Conservation (phyloP, 768 basidiomycete species). For the Cystoderma amianthinum region DNA sequence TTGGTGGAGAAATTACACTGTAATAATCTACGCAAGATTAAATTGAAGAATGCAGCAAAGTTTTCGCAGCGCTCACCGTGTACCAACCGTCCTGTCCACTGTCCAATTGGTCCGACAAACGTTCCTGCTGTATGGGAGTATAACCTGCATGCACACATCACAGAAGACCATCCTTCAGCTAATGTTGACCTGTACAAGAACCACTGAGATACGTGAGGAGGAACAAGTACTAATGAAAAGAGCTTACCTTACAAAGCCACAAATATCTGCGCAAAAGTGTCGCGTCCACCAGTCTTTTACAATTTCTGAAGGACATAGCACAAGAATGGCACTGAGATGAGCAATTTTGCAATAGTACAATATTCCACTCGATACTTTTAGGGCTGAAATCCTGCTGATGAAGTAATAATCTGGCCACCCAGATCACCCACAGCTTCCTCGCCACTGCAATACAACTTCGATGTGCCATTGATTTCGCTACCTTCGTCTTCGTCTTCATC, state of each 20-base stretch:
- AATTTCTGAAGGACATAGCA: not conserved
- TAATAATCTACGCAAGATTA: conserved; percentile 2
- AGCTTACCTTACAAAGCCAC: not conserved
- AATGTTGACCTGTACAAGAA: conserved; percentile 2
- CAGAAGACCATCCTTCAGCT: conserved; percentile 2
- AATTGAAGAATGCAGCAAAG: not conserved
- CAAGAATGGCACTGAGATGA: not conserved
- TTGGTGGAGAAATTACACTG: conserved; percentile 4
- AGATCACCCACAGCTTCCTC: too few relatives aligned
- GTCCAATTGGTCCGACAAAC: not conserved
- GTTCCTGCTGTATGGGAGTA: conserved; percentile 6
- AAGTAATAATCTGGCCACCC: too few relatives aligned
- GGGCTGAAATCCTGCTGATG: too few relatives aligned
- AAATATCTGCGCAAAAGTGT: not conserved
- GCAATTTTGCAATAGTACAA: too few relatives aligned
- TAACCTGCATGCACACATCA: conserved; percentile 3
- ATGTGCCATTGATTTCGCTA: too few relatives aligned
- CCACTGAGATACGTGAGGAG: not conserved
- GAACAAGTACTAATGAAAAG: not conserved
- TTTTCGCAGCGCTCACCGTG: conserved; percentile 1
- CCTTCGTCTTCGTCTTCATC: too few relatives aligned
- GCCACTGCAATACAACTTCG: too few relatives aligned
- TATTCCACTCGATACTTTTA: too few relatives aligned
- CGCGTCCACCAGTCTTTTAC: not conserved
- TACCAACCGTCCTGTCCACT: conserved; percentile 5